Evolutionary conservation across 495 filamentous ascomycete genomes (phyloP).

Genomic region (Neurospora sp.): DNA sequence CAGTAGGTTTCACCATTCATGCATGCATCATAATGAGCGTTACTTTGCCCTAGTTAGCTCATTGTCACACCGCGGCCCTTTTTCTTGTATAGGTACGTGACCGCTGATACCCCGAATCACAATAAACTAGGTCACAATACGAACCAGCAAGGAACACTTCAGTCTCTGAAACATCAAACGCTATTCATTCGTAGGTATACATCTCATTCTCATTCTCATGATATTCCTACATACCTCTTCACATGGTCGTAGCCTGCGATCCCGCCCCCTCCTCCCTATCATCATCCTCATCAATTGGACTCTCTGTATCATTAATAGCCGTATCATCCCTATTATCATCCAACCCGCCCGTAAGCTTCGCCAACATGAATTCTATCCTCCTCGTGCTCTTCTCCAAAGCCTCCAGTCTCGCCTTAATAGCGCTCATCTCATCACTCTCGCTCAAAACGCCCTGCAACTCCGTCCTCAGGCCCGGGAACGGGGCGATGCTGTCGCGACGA

Average conservation of each 20-base stretch:
- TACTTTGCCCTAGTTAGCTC: background rate
- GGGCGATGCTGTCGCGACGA: slow-evolving; percentile 37
- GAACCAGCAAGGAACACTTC: background rate
- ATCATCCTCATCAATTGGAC: background rate
- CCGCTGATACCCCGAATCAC: background rate
- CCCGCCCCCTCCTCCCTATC: slow-evolving; percentile 1
- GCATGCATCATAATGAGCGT: background rate
- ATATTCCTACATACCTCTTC: background rate
- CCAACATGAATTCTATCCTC: slow-evolving; percentile 30
- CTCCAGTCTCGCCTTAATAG: slow-evolving; percentile 25
- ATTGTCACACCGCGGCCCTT: background rate
- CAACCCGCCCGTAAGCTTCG: slow-evolving; percentile 13
- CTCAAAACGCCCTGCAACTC: slow-evolving; percentile 29
- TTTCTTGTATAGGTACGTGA: background rate
- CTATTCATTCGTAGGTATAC: background rate
- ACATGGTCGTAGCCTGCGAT: background rate
- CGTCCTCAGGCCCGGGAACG: slow-evolving; percentile 28
- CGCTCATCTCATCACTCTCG: slow-evolving; percentile 27
- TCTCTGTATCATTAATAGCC: background rate
- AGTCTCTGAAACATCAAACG: background rate
- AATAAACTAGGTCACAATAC: background rate
- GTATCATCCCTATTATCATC: background rate
- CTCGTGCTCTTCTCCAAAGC: slow-evolving; percentile 27
- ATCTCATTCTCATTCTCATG: background rate
- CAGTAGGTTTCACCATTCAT: background rate